phyloP scores from a whole-genome alignment of 257 asterid species.

The Linderniella brevidens region DNA sequence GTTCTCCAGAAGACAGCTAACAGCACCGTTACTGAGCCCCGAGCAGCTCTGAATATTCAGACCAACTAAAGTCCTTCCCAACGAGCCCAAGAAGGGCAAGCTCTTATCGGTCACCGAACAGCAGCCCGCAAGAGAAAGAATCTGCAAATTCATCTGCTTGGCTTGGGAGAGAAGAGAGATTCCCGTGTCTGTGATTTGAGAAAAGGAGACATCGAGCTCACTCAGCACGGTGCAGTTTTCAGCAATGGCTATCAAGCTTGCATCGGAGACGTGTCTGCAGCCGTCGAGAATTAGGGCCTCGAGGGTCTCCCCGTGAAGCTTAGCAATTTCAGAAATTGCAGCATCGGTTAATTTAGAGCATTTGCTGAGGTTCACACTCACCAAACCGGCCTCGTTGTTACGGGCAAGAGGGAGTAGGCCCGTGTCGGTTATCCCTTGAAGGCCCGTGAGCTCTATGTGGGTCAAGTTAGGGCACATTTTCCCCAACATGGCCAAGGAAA shows the following conservation, averaged over 20 bases:
- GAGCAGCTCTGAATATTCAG: conserved; percentile 60
- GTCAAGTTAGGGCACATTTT: conserved; percentile 45
- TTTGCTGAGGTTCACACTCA: conserved; percentile 48
- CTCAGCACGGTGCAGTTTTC: conserved; percentile 32
- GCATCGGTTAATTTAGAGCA: conserved; percentile 54
- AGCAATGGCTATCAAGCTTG: conserved; percentile 40
- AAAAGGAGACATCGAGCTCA: conserved; percentile 56
- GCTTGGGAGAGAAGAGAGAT: conserved; percentile 40
- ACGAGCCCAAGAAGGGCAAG: conserved; percentile 28
- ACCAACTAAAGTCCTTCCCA: conserved; percentile 48
- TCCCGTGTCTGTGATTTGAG: conserved; percentile 49
- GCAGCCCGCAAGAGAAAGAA: conserved; percentile 61
- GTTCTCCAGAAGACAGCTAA: conserved; percentile 36
- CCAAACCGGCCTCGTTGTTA: conserved; percentile 41
- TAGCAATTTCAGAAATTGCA: conserved; percentile 29
- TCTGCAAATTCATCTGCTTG: conserved; percentile 32
- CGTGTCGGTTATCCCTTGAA: conserved; percentile 35
- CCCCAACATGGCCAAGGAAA: conserved; percentile 34
- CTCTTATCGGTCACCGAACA: conserved; percentile 34
- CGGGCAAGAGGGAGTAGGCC: conserved; percentile 54
- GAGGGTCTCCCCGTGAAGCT: conserved; percentile 49
- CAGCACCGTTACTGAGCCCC: conserved; percentile 27
- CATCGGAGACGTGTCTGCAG: conserved; percentile 43
- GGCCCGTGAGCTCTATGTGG: conserved; percentile 38
- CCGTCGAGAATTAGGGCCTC: conserved; percentile 60